Evolutionary conservation across 306 rosid genomes (phyloP).

Genomic region (Macrotyloma uniflorum): DNA sequence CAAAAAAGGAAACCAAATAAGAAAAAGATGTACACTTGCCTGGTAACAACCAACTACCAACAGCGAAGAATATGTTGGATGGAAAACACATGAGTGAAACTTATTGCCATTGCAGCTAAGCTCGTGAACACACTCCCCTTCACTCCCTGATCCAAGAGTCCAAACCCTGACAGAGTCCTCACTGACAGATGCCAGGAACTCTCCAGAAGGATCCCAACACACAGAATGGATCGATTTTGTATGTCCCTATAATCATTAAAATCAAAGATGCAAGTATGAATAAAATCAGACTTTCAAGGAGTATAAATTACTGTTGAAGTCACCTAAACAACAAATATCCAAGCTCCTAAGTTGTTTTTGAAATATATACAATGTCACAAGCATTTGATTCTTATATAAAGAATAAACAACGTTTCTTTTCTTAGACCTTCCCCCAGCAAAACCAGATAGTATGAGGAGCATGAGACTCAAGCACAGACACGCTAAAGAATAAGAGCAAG

Average conservation of each 20-base stretch:
- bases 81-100: conserved; percentile 92
- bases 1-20: neutral
- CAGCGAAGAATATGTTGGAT: conserved; percentile 77
- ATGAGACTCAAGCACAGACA: neutral
- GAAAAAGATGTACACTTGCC: conserved; percentile 56
- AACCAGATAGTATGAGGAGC: neutral
- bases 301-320: neutral
- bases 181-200: conserved; percentile 88
- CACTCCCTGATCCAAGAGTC: conserved; percentile 83
- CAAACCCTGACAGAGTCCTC: conserved; percentile 98
- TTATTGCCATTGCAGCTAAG: conserved; percentile 86
- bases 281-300: conserved; percentile 10
- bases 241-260: conserved; percentile 72
- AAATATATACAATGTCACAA: neutral
- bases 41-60: conserved; percentile 93
- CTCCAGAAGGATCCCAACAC: conserved; percentile 95
- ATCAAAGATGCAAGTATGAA: conserved; percentile 26
- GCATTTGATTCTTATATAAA: conserved; percentile 15
- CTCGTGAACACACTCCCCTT: conserved; percentile 87
- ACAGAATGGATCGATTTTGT: conserved; percentile 73
- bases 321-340: neutral
- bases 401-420: neutral
- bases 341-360: neutral
- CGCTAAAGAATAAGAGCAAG: neutral
- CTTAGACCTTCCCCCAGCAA: neutral